phyloP scores from a whole-genome alignment of 345 rosid genomes.

The Carallia pectinifolia region DNA sequence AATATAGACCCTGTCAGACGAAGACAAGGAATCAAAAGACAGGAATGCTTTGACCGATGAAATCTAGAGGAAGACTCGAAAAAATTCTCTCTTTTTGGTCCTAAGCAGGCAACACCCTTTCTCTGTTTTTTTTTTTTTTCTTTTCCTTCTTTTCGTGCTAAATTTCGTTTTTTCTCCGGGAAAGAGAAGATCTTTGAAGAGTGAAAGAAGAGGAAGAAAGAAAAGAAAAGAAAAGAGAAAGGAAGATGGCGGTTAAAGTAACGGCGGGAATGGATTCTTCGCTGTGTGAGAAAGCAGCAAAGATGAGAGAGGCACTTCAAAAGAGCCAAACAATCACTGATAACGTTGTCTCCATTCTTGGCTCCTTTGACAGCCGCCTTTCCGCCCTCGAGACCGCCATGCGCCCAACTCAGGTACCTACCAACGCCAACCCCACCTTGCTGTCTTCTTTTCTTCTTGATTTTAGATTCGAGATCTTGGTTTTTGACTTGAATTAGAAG shows the following conservation, averaged over 20 bases:
- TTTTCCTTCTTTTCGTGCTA: too few relatives aligned
- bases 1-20: too few relatives aligned
- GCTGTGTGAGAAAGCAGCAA: constrained; percentile 66
- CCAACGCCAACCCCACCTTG: not conserved
- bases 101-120: too few relatives aligned
- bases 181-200: too few relatives aligned
- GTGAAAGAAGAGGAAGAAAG: too few relatives aligned
- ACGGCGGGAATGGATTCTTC: constrained; percentile 49
- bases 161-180: too few relatives aligned
- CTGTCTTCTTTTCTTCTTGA: not conserved
- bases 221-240: not conserved
- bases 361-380: constrained; percentile 95
- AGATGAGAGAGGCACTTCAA: constrained; percentile 77
- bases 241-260: constrained; percentile 42
- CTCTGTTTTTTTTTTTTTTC: too few relatives aligned
- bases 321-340: constrained; percentile 92
- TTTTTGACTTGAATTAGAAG: not conserved
- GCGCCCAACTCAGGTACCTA: constrained; percentile 94
- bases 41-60: too few relatives aligned
- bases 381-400: constrained; percentile 97
- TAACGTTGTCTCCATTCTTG: constrained; percentile 80
- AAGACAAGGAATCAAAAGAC: too few relatives aligned
- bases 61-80: too few relatives aligned
- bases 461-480: not conserved
- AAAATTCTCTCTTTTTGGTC: too few relatives aligned